Base-by-base conservation (phyloP, 768 basidiomycete genomes). In the Hericium alpestre region DNA sequence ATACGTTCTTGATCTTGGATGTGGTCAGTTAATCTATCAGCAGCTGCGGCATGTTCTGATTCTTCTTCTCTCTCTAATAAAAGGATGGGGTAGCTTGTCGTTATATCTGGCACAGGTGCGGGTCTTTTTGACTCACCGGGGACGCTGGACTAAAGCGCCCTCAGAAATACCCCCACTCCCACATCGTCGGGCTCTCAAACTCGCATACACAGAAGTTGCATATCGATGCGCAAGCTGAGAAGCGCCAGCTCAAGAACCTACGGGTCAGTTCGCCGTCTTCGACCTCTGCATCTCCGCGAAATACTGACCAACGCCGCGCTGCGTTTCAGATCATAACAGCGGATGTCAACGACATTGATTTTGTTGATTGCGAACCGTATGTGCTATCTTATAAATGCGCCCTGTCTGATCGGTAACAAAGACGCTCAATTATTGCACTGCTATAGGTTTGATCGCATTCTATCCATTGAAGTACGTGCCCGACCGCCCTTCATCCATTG, bases 1-100 rank as follows among this genome's bases (percentile, higher is more conserved):
- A 52, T 79, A 81, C 59, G 73, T 87, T 25, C 66, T 87, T 41
- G 87, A 87, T 66, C 71, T 87, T 6, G 86, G 85, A 4, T 87
- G 86, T 66, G 85, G 78, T 77, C 62, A 25, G 74, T 64, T 38
- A 20, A 16, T 25, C 16, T 13, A 54, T 16, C 22, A 52, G 13
- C 3, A 32, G 4, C 8, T 32, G 27, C 6, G 27, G 3, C 27
- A 1, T 7, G 27, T 47, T 38, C 7, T 20, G 50, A 15, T 20
- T 54, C 12, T 40, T 51, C 32, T 41, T 23, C 56, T 37, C 20
- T 25, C 53, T 52, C 22, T 38, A 10, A 46, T 43, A 53, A 11
- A 43, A 81, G 79, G 85, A 2, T 87, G 84, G 85, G 85, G 86
- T n/a, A 84, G 82, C 65, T 68, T 88, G 48, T 80, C 83, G 0